Conservation (phyloP, 306 rosid species). For the Dalbergia oliveri region DNA sequence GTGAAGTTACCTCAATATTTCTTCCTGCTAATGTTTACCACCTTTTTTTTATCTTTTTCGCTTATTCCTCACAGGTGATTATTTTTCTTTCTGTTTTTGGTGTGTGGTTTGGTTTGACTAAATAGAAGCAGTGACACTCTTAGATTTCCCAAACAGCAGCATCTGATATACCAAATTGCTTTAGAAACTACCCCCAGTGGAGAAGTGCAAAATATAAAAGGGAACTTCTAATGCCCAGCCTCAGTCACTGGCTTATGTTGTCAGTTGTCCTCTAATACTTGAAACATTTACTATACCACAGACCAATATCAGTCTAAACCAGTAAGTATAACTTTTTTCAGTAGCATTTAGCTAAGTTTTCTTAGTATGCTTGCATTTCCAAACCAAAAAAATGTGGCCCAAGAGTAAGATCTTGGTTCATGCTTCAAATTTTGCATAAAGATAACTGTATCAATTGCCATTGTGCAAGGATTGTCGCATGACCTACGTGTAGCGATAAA, state of each 20-base stretch:
- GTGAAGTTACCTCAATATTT: conserved; percentile 24
- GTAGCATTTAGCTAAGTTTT: background rate
- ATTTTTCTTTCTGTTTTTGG: conserved; percentile 17
- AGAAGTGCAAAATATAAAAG: conserved; percentile 31
- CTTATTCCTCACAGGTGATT: background rate
- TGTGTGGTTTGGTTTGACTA: background rate
- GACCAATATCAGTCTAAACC: conserved; percentile 23
- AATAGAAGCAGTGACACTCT: conserved; percentile 17
- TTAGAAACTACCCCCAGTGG: background rate
- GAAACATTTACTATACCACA: conserved; percentile 5
- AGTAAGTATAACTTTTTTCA: background rate
- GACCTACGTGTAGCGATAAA: background rate
- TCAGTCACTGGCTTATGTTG: conserved; percentile 5
- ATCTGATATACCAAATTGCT: conserved; percentile 28
- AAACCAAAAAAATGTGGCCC: background rate
- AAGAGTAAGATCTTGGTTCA: background rate
- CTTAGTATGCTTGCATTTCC: conserved; percentile 11
- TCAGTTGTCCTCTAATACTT: conserved; percentile 26
- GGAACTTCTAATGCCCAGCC: background rate
- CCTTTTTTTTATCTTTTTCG: background rate
- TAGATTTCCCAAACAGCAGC: conserved; percentile 34
- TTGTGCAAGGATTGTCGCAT: conserved; percentile 10
- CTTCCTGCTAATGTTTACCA: conserved; percentile 16
- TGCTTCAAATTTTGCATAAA: conserved; percentile 24
- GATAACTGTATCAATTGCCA: background rate